Evolutionary conservation across 495 filamentous ascomycete genomes (phyloP).

Genomic region (Aspergillus biplanus): DNA sequence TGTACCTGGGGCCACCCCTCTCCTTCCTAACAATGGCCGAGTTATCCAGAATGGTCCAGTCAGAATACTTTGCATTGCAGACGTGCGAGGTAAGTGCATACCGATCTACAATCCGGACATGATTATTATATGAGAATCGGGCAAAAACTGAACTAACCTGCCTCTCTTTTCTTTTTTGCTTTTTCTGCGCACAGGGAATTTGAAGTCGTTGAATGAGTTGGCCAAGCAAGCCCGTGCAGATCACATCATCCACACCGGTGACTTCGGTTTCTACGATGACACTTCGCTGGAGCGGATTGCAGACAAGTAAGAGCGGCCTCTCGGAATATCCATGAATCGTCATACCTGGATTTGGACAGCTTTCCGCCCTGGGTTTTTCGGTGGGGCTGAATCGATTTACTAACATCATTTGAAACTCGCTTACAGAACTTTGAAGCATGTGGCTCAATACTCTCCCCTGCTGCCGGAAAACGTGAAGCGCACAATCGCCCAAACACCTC

Average conservation of each 20-base stretch:
- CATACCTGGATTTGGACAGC: background rate
- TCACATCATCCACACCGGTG: conserved; percentile 97
- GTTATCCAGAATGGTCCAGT: conserved; percentile 84
- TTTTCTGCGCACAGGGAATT: conserved; percentile 68
- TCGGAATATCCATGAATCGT: background rate
- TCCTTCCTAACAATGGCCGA: conserved; percentile 68
- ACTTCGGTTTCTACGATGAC: conserved; percentile 99
- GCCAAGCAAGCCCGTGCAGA: conserved; percentile 91
- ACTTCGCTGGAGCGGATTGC: conserved; percentile 95
- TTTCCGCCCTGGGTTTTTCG: background rate
- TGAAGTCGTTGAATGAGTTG: conserved; percentile 93
- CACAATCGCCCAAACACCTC: conserved; percentile 68
- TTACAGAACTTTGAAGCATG: conserved; percentile 91
- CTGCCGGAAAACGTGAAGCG: conserved; percentile 88
- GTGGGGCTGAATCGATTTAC: conserved; percentile 13
- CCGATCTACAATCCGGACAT: background rate
- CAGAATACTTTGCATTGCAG: conserved; percentile 92
- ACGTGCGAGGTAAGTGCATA: conserved; percentile 81
- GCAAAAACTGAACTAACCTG: conserved; percentile 19
- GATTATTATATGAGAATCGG: conserved; percentile 2
- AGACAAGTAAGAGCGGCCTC: conserved; percentile 77
- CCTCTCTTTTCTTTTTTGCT: conserved; percentile 17
- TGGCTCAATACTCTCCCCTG: conserved; percentile 96
- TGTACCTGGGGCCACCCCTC: conserved; percentile 55
- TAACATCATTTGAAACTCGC: conserved; percentile 14